Percentiles rank a stretch among this genome's conserved stretches.
phyloP scores from a whole-genome alignment of 805 yeast species.

The Suhomyces sp. region DNA sequence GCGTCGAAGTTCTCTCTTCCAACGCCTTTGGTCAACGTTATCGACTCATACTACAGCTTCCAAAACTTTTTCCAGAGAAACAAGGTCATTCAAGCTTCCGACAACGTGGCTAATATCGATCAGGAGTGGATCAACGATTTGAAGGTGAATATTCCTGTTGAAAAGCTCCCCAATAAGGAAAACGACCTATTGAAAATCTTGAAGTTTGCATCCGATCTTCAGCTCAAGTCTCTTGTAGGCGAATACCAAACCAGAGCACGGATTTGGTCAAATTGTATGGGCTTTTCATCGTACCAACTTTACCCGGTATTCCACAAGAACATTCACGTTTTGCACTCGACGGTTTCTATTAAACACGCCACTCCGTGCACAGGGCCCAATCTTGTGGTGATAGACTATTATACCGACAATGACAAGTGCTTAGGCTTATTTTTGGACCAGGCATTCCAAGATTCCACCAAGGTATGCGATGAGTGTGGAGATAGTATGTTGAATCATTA shows the following conservation, averaged over 20 bases:
- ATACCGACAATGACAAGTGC: slow-evolving; percentile 87
- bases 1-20: slow-evolving; percentile 76
- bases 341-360: slow-evolving; percentile 77
- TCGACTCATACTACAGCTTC: slow-evolving; percentile 47
- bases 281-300: slow-evolving; percentile 34
- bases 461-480: slow-evolving; percentile 78
- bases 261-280: slow-evolving; percentile 42
- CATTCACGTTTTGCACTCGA: slow-evolving; percentile 72
- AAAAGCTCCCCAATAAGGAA: slow-evolving; percentile 35
- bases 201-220: slow-evolving; percentile 31
- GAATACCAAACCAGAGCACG: slow-evolving; percentile 48
- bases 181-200: slow-evolving; percentile 37
- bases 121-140: slow-evolving; percentile 24
- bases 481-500: slow-evolving; percentile 68
- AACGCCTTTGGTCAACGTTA: slow-evolving; percentile 50
- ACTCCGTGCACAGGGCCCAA: slow-evolving; percentile 94
- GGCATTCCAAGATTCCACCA: slow-evolving; percentile 61
- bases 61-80: slow-evolving; percentile 16
- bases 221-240: slow-evolving; percentile 46
- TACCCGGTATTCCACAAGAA: slow-evolving; percentile 64
- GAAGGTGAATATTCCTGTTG: slow-evolving; percentile 21
- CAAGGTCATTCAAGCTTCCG: slow-evolving; percentile 19
- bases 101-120: slow-evolving; percentile 24
- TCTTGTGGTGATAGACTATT: slow-evolving; percentile 76
- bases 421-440: slow-evolving; percentile 87